Percentiles rank a stretch among this genome's conserved stretches.
phyloP scores from a whole-genome alignment of 1,284 basidiomycete species.

The Cryptococcus amylolentus region DNA sequence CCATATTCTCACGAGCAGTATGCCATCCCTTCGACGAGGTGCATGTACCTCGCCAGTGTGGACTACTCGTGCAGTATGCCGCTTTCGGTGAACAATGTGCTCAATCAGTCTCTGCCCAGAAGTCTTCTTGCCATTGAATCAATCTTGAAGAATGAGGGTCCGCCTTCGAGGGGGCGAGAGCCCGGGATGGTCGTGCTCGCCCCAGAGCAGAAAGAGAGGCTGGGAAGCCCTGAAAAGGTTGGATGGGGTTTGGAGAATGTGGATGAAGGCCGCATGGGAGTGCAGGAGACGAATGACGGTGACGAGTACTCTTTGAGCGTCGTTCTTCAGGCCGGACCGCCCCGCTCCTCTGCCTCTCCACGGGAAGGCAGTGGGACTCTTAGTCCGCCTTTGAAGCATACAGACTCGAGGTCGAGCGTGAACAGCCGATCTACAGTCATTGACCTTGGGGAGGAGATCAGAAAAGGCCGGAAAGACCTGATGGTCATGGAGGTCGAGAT shows the following conservation, averaged over 20 bases:
- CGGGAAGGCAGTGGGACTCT: slow-evolving; percentile 13
- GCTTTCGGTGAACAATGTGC: slow-evolving; percentile 78
- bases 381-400: slow-evolving; percentile 29
- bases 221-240: slow-evolving; percentile 7
- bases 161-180: slow-evolving; percentile 63
- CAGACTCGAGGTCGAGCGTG: slow-evolving; percentile 29
- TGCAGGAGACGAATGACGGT: slow-evolving; percentile 35
- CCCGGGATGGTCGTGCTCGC: slow-evolving; percentile 53
- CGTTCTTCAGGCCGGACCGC: slow-evolving; percentile 30
- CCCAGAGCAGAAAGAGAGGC: slow-evolving; percentile 26
- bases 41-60: slow-evolving; percentile 80
- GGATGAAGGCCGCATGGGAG: slow-evolving; percentile 28
- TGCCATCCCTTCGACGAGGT: slow-evolving; percentile 88
- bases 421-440: slow-evolving; percentile 35
- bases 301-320: slow-evolving; percentile 32
- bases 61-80: slow-evolving; percentile 88
- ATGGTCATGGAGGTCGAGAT: slow-evolving; percentile 40
- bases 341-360: slow-evolving; percentile 3
- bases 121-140: slow-evolving; percentile 68
- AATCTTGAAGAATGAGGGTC: slow-evolving; percentile 59
- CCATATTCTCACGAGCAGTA: slow-evolving; percentile 95
- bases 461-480: slow-evolving; percentile 35
- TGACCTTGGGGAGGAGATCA: slow-evolving; percentile 40
- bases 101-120: slow-evolving; percentile 70
- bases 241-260: slow-evolving; percentile 36